phyloP scores from a whole-genome alignment of 371 early-diverging fungal genomes.

The Fennellomyces sp. region DNA sequence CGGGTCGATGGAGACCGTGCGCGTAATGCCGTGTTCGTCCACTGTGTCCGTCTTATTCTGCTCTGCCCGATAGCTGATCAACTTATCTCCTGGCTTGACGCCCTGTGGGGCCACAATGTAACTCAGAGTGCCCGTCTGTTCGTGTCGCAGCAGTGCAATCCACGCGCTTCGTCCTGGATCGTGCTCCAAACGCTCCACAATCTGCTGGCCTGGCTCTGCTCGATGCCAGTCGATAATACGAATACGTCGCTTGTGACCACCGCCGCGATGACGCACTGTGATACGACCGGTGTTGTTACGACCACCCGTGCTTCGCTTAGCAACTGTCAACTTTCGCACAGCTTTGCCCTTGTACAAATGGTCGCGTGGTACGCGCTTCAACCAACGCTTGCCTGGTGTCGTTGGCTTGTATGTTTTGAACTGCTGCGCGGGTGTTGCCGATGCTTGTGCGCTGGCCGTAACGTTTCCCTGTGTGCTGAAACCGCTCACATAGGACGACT shows the following conservation, averaged over 20 bases:
- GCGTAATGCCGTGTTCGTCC: conserved; percentile 49
- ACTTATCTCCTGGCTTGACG: conserved; percentile 69
- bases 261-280: conserved; percentile 94
- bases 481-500: conserved; percentile 24
- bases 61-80: conserved; percentile 37
- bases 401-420: conserved; percentile 93
- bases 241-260: conserved; percentile 91
- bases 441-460: conserved; percentile 20
- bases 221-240: conserved; percentile 90
- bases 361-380: conserved; percentile 87
- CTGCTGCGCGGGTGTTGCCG: conserved; percentile 47
- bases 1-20: conserved; percentile 70
- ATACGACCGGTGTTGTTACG: conserved; percentile 92
- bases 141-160: conserved; percentile 85
- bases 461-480: conserved; percentile 50
- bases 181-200: conserved; percentile 90
- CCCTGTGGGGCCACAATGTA: conserved; percentile 88
- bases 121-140: conserved; percentile 73
- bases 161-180: conserved; percentile 96
- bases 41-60: conserved; percentile 3
- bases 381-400: conserved; percentile 87
- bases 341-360: conserved; percentile 92
- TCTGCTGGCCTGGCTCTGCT: conserved; percentile 72
- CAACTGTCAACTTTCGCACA: conserved; percentile 79
- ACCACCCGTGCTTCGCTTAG: conserved; percentile 85